Evolutionary conservation across 768 basidiomycete species (phyloP), one percentile per base, ranked within the genome.

Genomic region (Gyrodon lividus): DNA sequence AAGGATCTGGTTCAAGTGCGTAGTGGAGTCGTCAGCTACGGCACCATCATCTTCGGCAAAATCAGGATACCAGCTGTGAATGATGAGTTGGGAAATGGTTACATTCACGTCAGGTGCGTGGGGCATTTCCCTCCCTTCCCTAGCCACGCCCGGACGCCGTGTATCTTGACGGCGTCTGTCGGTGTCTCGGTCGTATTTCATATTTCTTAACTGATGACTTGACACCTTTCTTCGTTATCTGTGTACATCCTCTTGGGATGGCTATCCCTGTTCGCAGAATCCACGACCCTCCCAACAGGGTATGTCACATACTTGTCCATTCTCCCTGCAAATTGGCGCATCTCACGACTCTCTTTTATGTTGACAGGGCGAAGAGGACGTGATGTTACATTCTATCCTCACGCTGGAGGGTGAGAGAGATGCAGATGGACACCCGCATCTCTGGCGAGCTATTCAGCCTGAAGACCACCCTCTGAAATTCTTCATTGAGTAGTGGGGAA

Each of bases 21-120:
- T 49, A 83, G 79, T 59, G 86, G 77, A 4, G 54, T 68, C 33
- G 83, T 83, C 30, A 76, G 82, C 51, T 82, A 90, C 64, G 89
- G 89, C 14, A 80, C 77, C 9, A 80, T 90, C 50, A 79, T 92
- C 53, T 65, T 92, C 10, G 88, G 89, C 23, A 89, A 91, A 75
- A 79, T 90, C 65, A 79, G 78, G 59, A 75, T 90, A 40, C 85
- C 86, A 7, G 84, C 79, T 19, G 71, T 89, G 47, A 72, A 79
- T 6, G 87, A 88, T 60, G 71, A 80, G 59, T 17, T 59, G 26
- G 86, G 87, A 24, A 74, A 75, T 58, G 87, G 87, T 10, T 88
- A 77, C 60, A 59, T 89, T 47, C 87, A 90, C 57, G 79, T 89
- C 62, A 79, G 86, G 87, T 87, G 58, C 59, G 75, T 67, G 44